A percentile compares a stretch with the other conserved stretches of the same genome.
Conservation (phyloP, 306 rosid genomes). For the Albizia julibrissin region DNA sequence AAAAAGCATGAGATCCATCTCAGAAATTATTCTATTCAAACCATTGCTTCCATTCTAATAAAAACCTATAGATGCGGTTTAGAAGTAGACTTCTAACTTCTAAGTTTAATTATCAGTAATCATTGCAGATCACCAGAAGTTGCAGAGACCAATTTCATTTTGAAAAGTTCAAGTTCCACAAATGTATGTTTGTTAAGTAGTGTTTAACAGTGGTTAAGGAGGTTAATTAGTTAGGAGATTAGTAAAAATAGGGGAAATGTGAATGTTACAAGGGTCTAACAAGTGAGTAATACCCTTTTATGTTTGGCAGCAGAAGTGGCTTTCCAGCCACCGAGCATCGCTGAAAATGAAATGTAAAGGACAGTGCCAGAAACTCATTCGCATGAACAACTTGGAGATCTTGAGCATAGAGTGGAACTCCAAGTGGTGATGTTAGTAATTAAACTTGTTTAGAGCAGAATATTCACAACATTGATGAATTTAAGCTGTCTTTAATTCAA, state of each 20-base stretch:
- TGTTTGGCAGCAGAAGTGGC: background rate
- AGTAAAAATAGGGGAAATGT: background rate
- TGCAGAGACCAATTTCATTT: slow-evolving; percentile 25
- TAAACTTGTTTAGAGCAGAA: background rate
- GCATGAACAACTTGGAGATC: background rate
- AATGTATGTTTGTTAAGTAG: background rate
- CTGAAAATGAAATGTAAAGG: background rate
- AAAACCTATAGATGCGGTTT: slow-evolving; percentile 17
- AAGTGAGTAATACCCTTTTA: background rate
- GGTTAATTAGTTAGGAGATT: background rate
- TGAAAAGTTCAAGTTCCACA: slow-evolving; percentile 7
- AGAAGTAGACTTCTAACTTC: slow-evolving; percentile 4
- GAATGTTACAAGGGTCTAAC: background rate
- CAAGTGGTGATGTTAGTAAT: background rate
- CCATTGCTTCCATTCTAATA: slow-evolving; percentile 14
- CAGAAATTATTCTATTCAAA: slow-evolving; percentile 4
- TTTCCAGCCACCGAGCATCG: background rate
- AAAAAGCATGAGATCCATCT: background rate
- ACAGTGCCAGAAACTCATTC: background rate
- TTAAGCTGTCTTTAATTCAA: background rate
- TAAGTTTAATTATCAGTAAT: background rate
- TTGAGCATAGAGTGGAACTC: background rate
- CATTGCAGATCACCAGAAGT: background rate
- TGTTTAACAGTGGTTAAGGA: background rate
- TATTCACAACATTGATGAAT: background rate